Base-by-base conservation (phyloP, 164 flowering plant species). In the Warburgia ugandensis region DNA sequence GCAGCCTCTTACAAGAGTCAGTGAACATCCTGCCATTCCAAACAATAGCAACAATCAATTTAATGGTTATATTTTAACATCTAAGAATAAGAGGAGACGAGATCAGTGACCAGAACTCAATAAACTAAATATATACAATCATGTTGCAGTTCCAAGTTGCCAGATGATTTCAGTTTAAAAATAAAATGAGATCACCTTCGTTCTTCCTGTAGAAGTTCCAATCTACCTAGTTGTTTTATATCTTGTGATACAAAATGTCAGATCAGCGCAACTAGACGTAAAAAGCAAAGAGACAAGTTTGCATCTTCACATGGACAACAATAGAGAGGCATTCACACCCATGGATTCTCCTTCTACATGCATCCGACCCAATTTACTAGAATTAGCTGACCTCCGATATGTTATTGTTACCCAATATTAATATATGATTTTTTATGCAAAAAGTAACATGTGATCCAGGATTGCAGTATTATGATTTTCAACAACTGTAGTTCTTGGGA, bases 21-120 rank as follows among this genome's bases (percentile, higher is more conserved):
- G 62, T 76, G 61, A 84, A 84, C 89, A 84, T 84, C 52, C 94
- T 84, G 73, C 59, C 65, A 70, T 25, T 58, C 33, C 5, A 32
- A 44, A 58, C 33, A 64, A 57, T 38, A n/a, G n/a, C n/a, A n/a
- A 41, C 10, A 38, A 16, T 2, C 43, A 26, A 26, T 28, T 52
- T 38, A 50, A 6, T 22, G 42, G 14, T 22, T 9, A 1, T 13
- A 13, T n/a, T n/a, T n/a, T n/a, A n/a, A n/a, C n/a, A n/a, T n/a
- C n/a, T n/a, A n/a, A n/a, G n/a, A n/a, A n/a, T n/a, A n/a, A n/a
- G n/a, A n/a, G n/a, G n/a, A n/a, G n/a, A n/a, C n/a, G 35, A n/a
- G 32, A 45, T 25, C 17, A 6, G 19, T 6, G 5, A 40, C 42
- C 31, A 48, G 46, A 54, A 54, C 56, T 36, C 43, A 52, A 9